These are phyloP conservation scores for Calonectria naviculata DNA, from an alignment of 2,329 filamentous ascomycete species.

Conservation along the genomic window DNA sequence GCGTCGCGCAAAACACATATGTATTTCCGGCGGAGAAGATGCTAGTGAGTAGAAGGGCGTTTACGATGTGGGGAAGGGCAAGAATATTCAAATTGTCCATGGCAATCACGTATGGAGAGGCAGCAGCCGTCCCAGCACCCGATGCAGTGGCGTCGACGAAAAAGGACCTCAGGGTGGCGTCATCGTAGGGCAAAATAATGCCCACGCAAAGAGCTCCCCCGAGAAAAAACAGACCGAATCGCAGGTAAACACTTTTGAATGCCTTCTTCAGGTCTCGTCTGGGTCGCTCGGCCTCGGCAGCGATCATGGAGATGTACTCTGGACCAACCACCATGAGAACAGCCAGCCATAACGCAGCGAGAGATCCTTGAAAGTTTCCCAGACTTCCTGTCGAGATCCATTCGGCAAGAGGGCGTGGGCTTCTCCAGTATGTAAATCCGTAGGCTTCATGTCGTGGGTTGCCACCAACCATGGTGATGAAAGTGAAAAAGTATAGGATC, in stretches of 20 bases:
- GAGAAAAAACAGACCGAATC: conserved; percentile 39
- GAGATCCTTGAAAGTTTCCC: neutral
- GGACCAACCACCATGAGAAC: neutral
- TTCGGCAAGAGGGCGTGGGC: neutral
- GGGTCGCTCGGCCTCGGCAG: neutral
- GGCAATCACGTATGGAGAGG: conserved; percentile 66
- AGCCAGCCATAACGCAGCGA: neutral
- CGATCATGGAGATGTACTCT: neutral
- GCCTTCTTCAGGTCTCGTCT: neutral
- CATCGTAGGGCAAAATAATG: conserved; percentile 45
- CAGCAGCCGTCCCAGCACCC: conserved; percentile 48
- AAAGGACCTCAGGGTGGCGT: conserved; percentile 40
- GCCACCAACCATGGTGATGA: neutral
- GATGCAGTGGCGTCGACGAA: neutral
- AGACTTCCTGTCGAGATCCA: neutral
- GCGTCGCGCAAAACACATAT: neutral
- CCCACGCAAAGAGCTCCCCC: conserved; percentile 47
- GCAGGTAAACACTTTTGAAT: neutral
- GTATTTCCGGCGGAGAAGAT: conserved; percentile 15
- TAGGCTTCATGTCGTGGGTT: neutral
- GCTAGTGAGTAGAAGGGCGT: neutral
- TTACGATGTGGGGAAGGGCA: conserved; percentile 1
- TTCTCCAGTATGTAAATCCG: neutral
- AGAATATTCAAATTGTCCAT: neutral
- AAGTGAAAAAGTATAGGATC: neutral